Evolutionary conservation across 2,329 filamentous ascomycete species (phyloP), one percentile per base, ranked within the genome.

Genomic region (Clonostachys rosea): DNA sequence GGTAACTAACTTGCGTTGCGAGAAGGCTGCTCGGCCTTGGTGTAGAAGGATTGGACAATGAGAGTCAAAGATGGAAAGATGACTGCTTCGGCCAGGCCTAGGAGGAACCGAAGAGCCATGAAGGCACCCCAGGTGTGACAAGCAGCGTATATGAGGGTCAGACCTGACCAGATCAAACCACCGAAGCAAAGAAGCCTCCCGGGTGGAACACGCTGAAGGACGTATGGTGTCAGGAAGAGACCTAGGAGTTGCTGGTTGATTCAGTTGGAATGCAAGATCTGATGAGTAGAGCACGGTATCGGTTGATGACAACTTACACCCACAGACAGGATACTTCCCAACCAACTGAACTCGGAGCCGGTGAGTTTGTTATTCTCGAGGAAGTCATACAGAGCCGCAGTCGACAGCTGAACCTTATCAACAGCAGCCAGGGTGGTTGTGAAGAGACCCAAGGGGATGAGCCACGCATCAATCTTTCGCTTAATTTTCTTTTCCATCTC

Each of bases 401-500:
- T 61, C 10, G 50, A 51, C 44, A 64, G 57, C 11, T 59, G 58
- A 43, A 62, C 58, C 45, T 65, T 63, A 53, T 64, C 59, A 17
- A 63, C 49, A 17, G 52, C 49, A 18, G 34, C 44, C 44, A 46
- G 17, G 16, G 13, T 44, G 16, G 20, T 44, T 16, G 50, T 44
- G 40, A 47, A 34, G 36, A 48, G 39, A 34, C 47, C 24, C 44
- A 54, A 17, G 2, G 52, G 52, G 16, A 54, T 50, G 18, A 54
- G 40, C 52, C 52, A 54, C 4, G 45, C 42, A 35, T 54, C 52
- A 49, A 53, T 53, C 46, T 54, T 54, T 13, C 35, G 48, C 47
- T 47, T 51, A 44, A 53, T 41, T 30, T 42, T 47, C 43, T 49
- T 51, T 33, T 54, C 52, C 17, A 52, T 49, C 46, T 54, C 52